Percentiles rank a stretch among this genome's conserved stretches.
These are phyloP conservation scores for Corylus americana DNA, from an alignment of 306 rosid genomes.

Conservation along the genomic window DNA sequence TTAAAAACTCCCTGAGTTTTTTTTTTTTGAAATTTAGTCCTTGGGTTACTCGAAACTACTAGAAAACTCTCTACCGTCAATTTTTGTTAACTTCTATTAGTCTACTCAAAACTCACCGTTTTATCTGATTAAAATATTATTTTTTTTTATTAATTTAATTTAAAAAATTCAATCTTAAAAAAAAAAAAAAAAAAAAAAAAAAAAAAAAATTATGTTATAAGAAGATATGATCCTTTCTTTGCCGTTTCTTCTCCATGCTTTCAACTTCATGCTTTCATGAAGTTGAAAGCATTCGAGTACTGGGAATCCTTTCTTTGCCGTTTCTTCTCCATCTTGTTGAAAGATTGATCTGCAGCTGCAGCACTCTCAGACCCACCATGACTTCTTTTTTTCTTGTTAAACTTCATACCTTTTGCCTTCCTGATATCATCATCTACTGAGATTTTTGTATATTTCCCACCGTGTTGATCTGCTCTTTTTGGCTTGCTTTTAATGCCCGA, in stretches of 20 bases:
- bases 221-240: too few species aligned
- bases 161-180: too few species aligned
- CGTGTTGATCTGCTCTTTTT: conserved; percentile 34
- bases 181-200: too few species aligned
- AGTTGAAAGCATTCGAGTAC: conserved; percentile 20
- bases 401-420: conserved; percentile 34
- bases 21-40: too few species aligned
- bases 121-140: too few species aligned
- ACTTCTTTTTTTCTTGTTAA: conserved; percentile 35
- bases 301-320: conserved; percentile 35
- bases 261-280: conserved; percentile 25
- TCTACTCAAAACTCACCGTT: too few species aligned
- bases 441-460: conserved; percentile 33
- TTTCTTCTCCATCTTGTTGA: conserved; percentile 19
- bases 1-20: too few species aligned
- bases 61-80: too few species aligned
- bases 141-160: too few species aligned
- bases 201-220: too few species aligned
- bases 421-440: conserved; percentile 37
- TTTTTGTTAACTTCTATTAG: too few species aligned
- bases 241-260: conserved; percentile 4
- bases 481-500: conserved; percentile 48
- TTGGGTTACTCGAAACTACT: too few species aligned
- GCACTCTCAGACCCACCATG: conserved; percentile 29
- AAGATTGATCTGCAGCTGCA: neutral